Conservation (phyloP, 441 rosid species). For the Arabidopsis hybrid region DNA sequence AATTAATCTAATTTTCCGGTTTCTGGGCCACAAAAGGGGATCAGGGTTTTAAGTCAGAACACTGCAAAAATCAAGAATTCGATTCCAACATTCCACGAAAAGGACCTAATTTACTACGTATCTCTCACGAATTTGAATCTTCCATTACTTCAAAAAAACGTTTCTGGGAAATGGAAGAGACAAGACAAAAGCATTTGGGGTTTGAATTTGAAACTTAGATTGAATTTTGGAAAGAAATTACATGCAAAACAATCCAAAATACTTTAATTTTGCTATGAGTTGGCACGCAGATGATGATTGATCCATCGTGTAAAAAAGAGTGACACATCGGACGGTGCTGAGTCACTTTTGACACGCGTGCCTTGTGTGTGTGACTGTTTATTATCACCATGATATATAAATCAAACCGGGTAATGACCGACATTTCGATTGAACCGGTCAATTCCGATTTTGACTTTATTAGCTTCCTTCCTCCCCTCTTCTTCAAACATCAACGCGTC, state of each 20-base stretch:
- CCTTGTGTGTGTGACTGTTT: conserved; percentile 14
- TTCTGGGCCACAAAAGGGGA: conserved; percentile 38
- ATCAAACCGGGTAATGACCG: conserved; percentile 29
- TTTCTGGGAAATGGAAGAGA: conserved; percentile 38
- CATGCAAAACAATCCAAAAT: conserved; percentile 38
- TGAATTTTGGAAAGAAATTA: conserved; percentile 11
- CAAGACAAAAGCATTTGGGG: conserved; percentile 14
- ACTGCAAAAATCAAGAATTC: conserved; percentile 19
- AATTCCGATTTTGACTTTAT: conserved; percentile 25
- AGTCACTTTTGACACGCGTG: conserved; percentile 39
- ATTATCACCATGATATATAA: no score
- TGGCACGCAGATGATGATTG: conserved; percentile 38
- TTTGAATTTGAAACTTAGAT: conserved; percentile 25
- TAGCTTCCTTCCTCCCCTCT: neutral
- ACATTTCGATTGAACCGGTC: conserved; percentile 25
- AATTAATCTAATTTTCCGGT: conserved; percentile 27
- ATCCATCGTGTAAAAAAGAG: conserved; percentile 30
- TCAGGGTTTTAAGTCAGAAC: conserved; percentile 37
- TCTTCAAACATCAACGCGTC: conserved; percentile 33
- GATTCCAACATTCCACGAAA: conserved; percentile 1
- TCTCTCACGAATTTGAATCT: neutral
- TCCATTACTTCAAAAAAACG: conserved; percentile 8
- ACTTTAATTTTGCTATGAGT: conserved; percentile 17
- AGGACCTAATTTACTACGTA: neutral
- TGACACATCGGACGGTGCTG: conserved; percentile 47